Percentiles rank a stretch among this genome's conserved stretches.
Conservation (phyloP, 306 rosid species). For the Begonia peltatifolia region DNA sequence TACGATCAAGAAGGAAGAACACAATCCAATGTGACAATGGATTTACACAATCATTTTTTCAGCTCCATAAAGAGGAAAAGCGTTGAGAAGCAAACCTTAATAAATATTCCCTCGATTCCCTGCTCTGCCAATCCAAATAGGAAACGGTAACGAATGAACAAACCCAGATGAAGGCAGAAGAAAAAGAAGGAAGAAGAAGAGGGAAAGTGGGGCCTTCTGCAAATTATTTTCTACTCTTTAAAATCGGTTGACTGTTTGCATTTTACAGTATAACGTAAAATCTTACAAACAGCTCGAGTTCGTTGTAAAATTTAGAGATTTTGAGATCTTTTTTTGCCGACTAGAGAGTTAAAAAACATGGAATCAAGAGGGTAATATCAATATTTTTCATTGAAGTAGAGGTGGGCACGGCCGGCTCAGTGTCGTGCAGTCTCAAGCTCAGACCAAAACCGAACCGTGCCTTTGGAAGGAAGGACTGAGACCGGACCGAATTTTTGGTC, state of each 20-base stretch:
- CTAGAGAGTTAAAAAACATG: no score
- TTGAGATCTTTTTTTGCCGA: no score
- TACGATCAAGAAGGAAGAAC: conserved; percentile 9
- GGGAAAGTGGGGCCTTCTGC: conserved; percentile 5
- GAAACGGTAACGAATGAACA: conserved; percentile 5
- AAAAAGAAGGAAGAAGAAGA: background rate
- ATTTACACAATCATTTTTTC: background rate
- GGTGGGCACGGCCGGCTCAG: no score
- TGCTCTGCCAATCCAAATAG: conserved; percentile 8
- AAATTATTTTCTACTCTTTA: background rate
- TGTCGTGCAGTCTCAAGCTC: no score
- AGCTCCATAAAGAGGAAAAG: conserved; percentile 1
- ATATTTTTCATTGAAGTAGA: no score
- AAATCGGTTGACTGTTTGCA: background rate
- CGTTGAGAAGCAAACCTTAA: conserved; percentile 6
- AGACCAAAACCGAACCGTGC: no score
- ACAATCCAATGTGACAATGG: conserved; percentile 19
- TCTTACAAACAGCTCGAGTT: no score
- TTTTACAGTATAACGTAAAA: no score
- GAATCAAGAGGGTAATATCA: no score
- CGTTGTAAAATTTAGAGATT: no score
- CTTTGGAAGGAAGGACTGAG: no score
- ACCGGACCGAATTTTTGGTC: no score
- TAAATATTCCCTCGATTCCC: conserved; percentile 7
- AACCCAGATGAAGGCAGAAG: conserved; percentile 7